Percentiles rank a stretch among this genome's conserved stretches.
Evolutionary conservation across 306 rosid genomes (phyloP).

Genomic region (Cucumis melo): DNA sequence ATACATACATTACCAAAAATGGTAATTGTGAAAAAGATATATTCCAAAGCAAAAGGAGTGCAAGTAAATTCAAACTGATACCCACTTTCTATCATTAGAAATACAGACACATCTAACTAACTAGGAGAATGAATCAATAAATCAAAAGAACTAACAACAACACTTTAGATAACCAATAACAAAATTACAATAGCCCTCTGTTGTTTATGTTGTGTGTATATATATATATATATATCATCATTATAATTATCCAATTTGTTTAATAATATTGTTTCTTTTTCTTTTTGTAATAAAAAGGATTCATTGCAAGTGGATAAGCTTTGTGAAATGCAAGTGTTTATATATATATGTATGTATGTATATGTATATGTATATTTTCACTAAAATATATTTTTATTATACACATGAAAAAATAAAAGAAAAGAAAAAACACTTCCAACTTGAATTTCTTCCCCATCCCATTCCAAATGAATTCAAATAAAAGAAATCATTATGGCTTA

Average conservation of each 20-base stretch:
- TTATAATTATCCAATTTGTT: too few relatives aligned
- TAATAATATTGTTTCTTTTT: too few relatives aligned
- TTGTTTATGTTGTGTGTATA: too few relatives aligned
- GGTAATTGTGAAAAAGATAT: neutral
- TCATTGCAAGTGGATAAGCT: neutral
- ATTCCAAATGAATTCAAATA: constrained; percentile 3
- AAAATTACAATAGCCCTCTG: too few relatives aligned
- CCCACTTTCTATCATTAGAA: neutral
- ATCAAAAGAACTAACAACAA: too few relatives aligned
- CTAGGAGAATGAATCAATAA: too few relatives aligned
- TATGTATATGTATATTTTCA: too few relatives aligned
- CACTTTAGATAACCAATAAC: too few relatives aligned
- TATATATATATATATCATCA: too few relatives aligned
- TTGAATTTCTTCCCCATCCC: neutral
- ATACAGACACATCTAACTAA: too few relatives aligned
- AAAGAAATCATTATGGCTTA: neutral
- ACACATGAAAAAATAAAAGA: neutral
- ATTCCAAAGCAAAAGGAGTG: neutral
- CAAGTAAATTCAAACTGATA: neutral
- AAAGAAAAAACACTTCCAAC: neutral
- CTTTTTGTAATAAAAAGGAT: neutral
- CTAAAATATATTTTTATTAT: neutral
- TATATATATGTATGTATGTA: too few relatives aligned
- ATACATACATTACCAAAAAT: neutral
- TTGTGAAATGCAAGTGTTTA: too few relatives aligned